phyloP scores from a whole-genome alignment of 306 rosid genomes.

The Citrullus colocynthis region DNA sequence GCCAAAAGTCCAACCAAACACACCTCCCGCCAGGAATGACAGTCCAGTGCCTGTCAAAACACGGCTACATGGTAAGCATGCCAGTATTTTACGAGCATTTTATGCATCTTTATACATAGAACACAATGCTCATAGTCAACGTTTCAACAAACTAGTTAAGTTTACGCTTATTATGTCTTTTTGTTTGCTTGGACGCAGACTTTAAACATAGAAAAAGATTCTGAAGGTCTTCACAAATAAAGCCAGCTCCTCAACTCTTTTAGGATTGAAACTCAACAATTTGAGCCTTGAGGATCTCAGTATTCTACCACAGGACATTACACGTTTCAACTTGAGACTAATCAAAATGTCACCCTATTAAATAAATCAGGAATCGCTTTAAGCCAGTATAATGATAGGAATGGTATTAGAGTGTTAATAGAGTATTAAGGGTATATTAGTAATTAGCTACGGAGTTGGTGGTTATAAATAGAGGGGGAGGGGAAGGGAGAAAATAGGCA shows the following conservation, averaged over 20 bases:
- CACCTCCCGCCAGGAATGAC: constrained; percentile 64
- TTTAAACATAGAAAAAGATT: not conserved
- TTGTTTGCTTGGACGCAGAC: not conserved
- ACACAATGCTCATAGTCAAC: not conserved
- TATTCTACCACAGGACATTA: not conserved
- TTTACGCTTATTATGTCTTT: not conserved
- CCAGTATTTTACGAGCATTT: not conserved
- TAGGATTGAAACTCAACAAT: not conserved
- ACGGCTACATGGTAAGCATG: not conserved
- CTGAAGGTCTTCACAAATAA: not conserved
- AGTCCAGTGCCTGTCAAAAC: constrained; percentile 56
- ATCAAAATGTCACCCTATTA: not conserved
- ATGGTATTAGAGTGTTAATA: no score
- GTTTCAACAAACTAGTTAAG: not conserved
- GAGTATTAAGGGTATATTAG: no score
- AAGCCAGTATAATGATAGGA: not conserved
- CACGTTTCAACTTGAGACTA: not conserved
- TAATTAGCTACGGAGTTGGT: no score
- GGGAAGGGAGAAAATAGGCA: no score
- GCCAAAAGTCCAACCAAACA: constrained; percentile 51
- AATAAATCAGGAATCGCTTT: not conserved
- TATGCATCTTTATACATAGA: not conserved
- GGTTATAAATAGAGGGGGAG: no score
- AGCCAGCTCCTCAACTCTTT: not conserved
- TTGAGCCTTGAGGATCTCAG: not conserved